Percentiles rank a stretch among this genome's conserved stretches.
phyloP scores from a whole-genome alignment of 345 rosid species.

The Excoecaria cochinchinensis region DNA sequence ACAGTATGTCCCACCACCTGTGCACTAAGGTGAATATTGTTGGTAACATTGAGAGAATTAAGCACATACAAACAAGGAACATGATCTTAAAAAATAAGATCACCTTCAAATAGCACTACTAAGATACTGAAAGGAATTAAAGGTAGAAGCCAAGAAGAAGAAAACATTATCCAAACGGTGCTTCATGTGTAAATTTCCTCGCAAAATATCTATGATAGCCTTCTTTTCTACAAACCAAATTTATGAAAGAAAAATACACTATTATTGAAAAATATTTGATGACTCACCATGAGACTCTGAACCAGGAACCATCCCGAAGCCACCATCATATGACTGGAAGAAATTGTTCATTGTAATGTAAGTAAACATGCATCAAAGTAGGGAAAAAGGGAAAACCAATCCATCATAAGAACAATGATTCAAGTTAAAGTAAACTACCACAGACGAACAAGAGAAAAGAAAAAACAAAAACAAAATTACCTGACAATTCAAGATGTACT shows the following conservation, averaged over 20 bases:
- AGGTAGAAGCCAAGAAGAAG: not conserved
- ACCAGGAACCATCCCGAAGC: conserved; percentile 92
- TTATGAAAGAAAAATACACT: not conserved
- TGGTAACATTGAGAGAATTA: conserved; percentile 27
- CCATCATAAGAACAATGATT: not conserved
- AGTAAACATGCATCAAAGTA: conserved; percentile 12
- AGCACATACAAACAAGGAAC: not conserved
- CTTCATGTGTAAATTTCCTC: conserved; percentile 2
- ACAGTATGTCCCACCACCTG: conserved; percentile 97
- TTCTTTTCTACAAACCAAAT: not conserved
- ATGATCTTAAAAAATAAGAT: not conserved
- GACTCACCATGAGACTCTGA: conserved; percentile 96
- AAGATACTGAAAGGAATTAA: not conserved
- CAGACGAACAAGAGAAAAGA: not conserved
- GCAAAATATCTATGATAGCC: not conserved
- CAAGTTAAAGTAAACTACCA: conserved; percentile 13
- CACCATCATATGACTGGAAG: conserved; percentile 93
- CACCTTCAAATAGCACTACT: not conserved
- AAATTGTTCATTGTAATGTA: conserved; percentile 16
- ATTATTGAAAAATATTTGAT: conserved; percentile 12
- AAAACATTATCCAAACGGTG: not conserved
- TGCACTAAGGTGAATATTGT: conserved; percentile 46
- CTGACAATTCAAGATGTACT: conserved; percentile 77
- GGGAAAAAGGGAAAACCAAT: not conserved
- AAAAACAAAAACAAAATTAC: conserved; percentile 30